Evolutionary conservation across 2,329 filamentous ascomycete species (phyloP), one percentile per base, ranked within the genome.

Genomic region (Sporothrix sp.): DNA sequence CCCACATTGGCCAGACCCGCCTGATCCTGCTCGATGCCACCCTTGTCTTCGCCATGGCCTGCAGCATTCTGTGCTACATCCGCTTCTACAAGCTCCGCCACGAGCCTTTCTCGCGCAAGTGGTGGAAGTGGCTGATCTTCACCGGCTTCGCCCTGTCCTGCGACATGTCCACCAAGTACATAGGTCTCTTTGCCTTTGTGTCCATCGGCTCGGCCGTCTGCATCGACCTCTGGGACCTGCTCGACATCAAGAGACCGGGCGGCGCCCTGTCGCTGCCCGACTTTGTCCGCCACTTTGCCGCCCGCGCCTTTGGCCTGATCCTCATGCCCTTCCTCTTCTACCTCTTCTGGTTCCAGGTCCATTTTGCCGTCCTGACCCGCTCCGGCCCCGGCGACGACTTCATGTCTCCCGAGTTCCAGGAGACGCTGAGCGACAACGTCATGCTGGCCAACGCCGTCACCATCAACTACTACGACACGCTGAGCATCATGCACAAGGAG

Each of bases 281-380:
- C 37, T 97, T 96, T 65, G 79, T 75, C 58, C 91, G 94, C 71
- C 93, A 98, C 69, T 94, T 98, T 65, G 78, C 73, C 35, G 93
- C 93, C 56, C 86, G 93, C 48, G 79, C 83, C n/a, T 73, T 94
- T 57, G 90, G 86, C 13, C 74, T 98, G 51, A 87, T 97, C 60
- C 66, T 95, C 58, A 79, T 97, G 58, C 93, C 93, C 13, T 96
- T 98, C 75, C 75, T 97, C 62, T 94, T 98, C 70, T 98, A 98
- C 69, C 79, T 98, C 42, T 97, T 98, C 76, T 98, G 93, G 93
- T 98, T 98, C 82, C 93, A 98, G 75, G 90, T 98, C 27, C 93
- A 98, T 71, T 98, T 98, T 67, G 77, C 87, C 39, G 87, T 98
- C 60, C 76, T 98, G 56, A 84, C 72, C 58, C 79, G 84, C 54